Percentiles rank a stretch among this genome's conserved stretches.
Evolutionary conservation across 352 stramenopile genomes (phyloP).

Genomic region (Phytophthora citrophthora): DNA sequence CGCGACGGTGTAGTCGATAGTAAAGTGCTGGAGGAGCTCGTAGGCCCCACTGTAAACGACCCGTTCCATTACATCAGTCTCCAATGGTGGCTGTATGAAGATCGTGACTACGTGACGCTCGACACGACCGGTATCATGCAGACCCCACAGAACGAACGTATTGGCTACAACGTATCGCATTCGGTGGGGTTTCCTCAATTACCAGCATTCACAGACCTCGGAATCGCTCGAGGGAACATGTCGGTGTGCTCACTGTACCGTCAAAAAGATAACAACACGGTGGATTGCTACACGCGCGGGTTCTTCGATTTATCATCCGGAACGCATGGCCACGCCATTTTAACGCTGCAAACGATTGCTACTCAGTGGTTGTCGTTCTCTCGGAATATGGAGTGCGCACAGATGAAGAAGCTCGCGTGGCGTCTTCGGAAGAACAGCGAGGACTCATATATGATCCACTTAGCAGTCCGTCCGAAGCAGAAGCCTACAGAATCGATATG

Average conservation of each 20-base stretch:
- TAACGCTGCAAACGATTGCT: constrained; percentile 32
- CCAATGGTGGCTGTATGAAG: constrained; percentile 42
- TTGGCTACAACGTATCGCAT: constrained; percentile 44
- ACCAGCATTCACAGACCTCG: constrained; percentile 32
- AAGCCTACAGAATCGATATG: constrained; percentile 21
- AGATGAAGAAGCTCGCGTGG: constrained; percentile 50
- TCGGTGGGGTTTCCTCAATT: constrained; percentile 43
- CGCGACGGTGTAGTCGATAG: constrained; percentile 40
- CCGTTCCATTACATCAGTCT: constrained; percentile 43
- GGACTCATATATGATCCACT: constrained; percentile 17
- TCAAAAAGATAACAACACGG: constrained; percentile 32
- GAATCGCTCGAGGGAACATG: constrained; percentile 42
- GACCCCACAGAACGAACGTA: constrained; percentile 26
- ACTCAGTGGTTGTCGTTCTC: constrained; percentile 40
- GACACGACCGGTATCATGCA: constrained; percentile 37
- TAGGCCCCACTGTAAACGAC: constrained; percentile 32
- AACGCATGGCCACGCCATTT: constrained; percentile 17
- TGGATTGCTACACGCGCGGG: constrained; percentile 41
- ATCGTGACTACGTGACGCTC: constrained; percentile 46
- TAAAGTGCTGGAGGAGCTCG: constrained; percentile 39
- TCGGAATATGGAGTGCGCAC: constrained; percentile 36
- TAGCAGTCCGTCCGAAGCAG: constrained; percentile 16
- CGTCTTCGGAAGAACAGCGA: constrained; percentile 36
- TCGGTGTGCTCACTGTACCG: constrained; percentile 47
- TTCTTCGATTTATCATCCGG: constrained; percentile 39